Evolutionary conservation across 768 basidiomycete species (phyloP).

Genomic region (Boletus pseudo-olivaceus): DNA sequence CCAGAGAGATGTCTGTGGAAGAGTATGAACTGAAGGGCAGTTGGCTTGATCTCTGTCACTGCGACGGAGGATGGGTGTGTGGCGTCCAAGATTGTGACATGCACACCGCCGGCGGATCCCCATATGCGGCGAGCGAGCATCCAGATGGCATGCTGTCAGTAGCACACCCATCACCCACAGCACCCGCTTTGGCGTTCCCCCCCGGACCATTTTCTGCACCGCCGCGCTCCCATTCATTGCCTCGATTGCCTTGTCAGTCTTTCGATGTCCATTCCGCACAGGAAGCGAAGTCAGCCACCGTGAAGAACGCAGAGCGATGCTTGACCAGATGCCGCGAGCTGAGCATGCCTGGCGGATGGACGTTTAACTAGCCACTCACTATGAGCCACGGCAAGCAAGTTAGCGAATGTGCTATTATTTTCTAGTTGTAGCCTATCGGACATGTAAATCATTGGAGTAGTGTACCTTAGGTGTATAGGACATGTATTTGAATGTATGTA

Average conservation of each 20-base stretch:
- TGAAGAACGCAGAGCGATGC: slow-evolving; percentile 15
- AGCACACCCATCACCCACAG: background rate
- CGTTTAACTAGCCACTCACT: slow-evolving; percentile 16
- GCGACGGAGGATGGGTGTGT: slow-evolving; percentile 26
- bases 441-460: slow-evolving; percentile 7
- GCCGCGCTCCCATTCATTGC: slow-evolving; percentile 24
- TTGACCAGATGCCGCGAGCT: slow-evolving; percentile 26
- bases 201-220: slow-evolving; percentile 16
- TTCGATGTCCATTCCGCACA: slow-evolving; percentile 15
- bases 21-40: slow-evolving; percentile 49
- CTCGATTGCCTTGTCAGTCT: slow-evolving; percentile 21
- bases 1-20: slow-evolving; percentile 39
- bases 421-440: slow-evolving; percentile 15
- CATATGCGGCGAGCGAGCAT: slow-evolving; percentile 22
- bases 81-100: slow-evolving; percentile 27
- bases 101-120: slow-evolving; percentile 35
- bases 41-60: slow-evolving; percentile 35
- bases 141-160: slow-evolving; percentile 12
- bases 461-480: slow-evolving; percentile 19
- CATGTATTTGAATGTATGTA: slow-evolving; percentile 11
- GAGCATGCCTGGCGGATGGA: slow-evolving; percentile 44
- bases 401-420: background rate
- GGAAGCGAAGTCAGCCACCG: slow-evolving; percentile 10
- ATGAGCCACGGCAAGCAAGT: slow-evolving; percentile 1
- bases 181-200: slow-evolving; percentile 9